A percentile compares a stretch with the other conserved stretches of the same genome.
Evolutionary conservation across 2,329 filamentous ascomycete genomes (phyloP).

Genomic region (Colletotrichum truncatum): DNA sequence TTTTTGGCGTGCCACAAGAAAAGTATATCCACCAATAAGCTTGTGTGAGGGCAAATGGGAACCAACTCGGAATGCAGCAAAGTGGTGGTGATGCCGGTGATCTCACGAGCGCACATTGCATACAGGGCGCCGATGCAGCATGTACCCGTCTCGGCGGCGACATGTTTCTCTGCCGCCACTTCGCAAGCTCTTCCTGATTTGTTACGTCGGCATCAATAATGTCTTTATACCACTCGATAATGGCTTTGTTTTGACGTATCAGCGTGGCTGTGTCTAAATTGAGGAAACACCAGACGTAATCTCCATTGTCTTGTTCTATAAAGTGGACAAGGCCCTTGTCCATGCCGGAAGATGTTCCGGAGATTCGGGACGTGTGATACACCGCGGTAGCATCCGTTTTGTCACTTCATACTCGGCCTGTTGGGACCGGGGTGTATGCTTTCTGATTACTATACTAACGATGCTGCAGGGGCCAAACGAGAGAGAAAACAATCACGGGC

Average conservation of each 20-base stretch:
- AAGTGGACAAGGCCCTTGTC: not conserved
- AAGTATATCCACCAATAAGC: conserved; percentile 15
- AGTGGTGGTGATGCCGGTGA: not conserved
- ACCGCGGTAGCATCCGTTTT: not conserved
- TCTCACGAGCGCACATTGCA: not conserved
- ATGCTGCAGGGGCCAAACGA: not conserved
- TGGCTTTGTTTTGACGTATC: not conserved
- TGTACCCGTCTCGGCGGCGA: not conserved
- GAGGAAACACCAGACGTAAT: not conserved
- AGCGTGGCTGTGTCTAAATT: not conserved
- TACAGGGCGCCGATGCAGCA: conserved; percentile 6
- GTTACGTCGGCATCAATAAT: conserved; percentile 1
- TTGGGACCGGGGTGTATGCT: not conserved
- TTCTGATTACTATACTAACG: not conserved
- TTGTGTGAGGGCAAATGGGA: not conserved
- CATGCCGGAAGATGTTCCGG: not conserved
- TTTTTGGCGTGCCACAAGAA: not conserved
- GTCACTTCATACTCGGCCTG: not conserved
- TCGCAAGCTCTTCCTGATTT: conserved; percentile 19
- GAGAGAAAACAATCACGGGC: not conserved
- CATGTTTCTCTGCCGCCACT: not conserved
- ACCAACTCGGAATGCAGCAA: not conserved
- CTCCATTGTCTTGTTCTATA: not conserved
- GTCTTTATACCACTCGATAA: not conserved
- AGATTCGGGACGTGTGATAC: conserved; percentile 3